phyloP scores from a whole-genome alignment of 768 basidiomycete species.

The Trametes cinnabarina region DNA sequence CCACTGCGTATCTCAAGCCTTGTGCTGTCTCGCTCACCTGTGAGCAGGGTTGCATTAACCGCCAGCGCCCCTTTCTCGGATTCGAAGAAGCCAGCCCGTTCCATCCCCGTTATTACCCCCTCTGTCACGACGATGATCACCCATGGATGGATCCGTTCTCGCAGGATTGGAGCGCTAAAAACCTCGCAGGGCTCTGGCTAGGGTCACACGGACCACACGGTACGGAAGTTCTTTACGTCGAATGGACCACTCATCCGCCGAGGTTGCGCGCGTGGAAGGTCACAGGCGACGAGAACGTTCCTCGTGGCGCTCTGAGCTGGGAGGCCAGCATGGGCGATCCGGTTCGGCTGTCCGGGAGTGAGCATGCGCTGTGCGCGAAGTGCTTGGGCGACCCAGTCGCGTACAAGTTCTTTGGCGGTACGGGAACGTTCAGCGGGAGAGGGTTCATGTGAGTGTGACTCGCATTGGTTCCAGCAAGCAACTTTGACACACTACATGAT shows the following conservation, averaged over 20 bases:
- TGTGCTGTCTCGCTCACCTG: conserved; percentile 9
- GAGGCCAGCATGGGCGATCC: not conserved
- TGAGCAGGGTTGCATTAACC: conserved; percentile 2
- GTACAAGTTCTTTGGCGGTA: conserved; percentile 5
- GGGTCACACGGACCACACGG: conserved; percentile 20
- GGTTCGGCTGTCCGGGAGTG: not conserved
- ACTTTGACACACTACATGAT: not conserved
- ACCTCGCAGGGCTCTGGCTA: conserved; percentile 18
- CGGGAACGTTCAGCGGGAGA: conserved; percentile 13
- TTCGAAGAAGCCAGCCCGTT: conserved; percentile 9
- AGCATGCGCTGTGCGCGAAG: not conserved
- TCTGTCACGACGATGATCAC: not conserved
- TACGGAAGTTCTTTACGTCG: conserved; percentile 17
- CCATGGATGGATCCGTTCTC: not conserved
- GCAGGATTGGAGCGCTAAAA: not conserved
- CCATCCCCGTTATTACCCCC: conserved; percentile 19
- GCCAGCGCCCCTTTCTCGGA: conserved; percentile 9
- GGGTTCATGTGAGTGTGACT: conserved; percentile 16
- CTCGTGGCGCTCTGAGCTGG: conserved; percentile 19
- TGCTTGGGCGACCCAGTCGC: not conserved
- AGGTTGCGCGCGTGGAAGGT: conserved; percentile 18
- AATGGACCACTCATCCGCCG: not conserved
- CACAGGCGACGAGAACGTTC: conserved; percentile 24
- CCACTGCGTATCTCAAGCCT: not conserved
- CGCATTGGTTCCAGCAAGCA: too few relatives aligned